Evolutionary conservation across 1,284 basidiomycete species (phyloP), one percentile per base, ranked within the genome.

Genomic region (Rhodotorula glutinis): DNA sequence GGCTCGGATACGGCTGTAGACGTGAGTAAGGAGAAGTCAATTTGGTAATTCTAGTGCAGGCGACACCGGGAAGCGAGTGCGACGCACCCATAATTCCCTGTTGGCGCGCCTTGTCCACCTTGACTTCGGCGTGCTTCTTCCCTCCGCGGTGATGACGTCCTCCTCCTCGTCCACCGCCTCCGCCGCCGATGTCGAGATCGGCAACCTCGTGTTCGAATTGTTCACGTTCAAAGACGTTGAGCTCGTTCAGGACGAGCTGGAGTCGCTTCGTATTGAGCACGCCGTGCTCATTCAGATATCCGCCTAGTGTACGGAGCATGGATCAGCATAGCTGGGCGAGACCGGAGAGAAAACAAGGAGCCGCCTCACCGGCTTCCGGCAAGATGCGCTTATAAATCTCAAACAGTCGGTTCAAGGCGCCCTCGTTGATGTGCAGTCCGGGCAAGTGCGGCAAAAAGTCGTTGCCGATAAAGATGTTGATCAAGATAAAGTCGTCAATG

Each of bases 391-490:
- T 97, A 81, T 98, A 98, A 56, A 97, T 91, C 25, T 90, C 89
- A 79, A 97, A 98, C 67, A 98, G 82, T 69, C 85, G 85, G 80
- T 96, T 92, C 73, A 98, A 79, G 7, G 92, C 95, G 75, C 97
- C 96, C 80, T 97, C 92, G 77, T 98, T 94, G 78, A 98, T 98
- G 78, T 98, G 96, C 51, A 98, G 79, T 78, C 96, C 93, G 10
- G 95, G 96, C 60, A 98, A 81, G 81, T 98, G 92, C 13, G 95
- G 95, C 73, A 98, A 80, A 80, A 98, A 98, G 81, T 98, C 94
- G 78, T 98, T 98, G 43, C 94, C 95, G 60, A 98, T 88, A 76
- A 98, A 98, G 57, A 97, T 91, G 55, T 92, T 91, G 74, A 98
- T 86, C 21, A 98, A 83, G 75, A 98, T 91, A 79, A 98, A 98